These are phyloP conservation scores for Aspergillus sparsus DNA, from an alignment of 495 filamentous ascomycete species.

Conservation along the genomic window DNA sequence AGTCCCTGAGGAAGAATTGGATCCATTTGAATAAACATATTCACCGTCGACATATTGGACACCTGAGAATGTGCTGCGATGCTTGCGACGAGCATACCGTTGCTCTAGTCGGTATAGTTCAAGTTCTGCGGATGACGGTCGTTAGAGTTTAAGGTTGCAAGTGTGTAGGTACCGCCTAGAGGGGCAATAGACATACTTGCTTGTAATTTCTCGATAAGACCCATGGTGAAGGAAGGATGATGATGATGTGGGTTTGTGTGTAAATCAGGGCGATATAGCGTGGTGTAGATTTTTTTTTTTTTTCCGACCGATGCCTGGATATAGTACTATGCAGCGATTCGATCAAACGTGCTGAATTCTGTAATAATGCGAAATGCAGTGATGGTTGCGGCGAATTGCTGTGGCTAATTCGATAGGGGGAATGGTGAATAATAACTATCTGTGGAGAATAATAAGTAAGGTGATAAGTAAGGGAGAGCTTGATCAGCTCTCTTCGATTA, in stretches of 20 bases:
- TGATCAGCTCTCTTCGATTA: too few species aligned
- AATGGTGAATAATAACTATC: too few species aligned
- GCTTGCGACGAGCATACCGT: constrained; percentile 82
- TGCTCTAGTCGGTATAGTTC: constrained; percentile 93
- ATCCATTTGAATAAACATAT: constrained; percentile 65
- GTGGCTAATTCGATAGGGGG: too few species aligned
- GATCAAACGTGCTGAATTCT: too few species aligned
- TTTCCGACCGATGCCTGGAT: too few species aligned
- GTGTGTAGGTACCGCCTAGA: background rate
- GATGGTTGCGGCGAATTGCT: too few species aligned
- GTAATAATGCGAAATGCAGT: too few species aligned
- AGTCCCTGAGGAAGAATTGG: constrained; percentile 42
- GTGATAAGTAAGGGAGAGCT: too few species aligned
- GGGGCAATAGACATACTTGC: constrained; percentile 42
- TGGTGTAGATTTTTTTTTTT: too few species aligned
- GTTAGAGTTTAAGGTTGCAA: constrained; percentile 14
- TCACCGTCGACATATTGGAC: constrained; percentile 91
- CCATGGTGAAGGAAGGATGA: constrained; percentile 40
- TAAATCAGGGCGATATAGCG: too few species aligned
- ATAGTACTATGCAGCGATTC: too few species aligned
- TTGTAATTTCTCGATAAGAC: constrained; percentile 59
- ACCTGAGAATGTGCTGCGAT: constrained; percentile 83
- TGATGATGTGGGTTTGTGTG: background rate
- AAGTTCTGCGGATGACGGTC: constrained; percentile 52
- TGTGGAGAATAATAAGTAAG: too few species aligned